phyloP scores from a whole-genome alignment of 257 asterid species.

The Scutellaria galericulata region DNA sequence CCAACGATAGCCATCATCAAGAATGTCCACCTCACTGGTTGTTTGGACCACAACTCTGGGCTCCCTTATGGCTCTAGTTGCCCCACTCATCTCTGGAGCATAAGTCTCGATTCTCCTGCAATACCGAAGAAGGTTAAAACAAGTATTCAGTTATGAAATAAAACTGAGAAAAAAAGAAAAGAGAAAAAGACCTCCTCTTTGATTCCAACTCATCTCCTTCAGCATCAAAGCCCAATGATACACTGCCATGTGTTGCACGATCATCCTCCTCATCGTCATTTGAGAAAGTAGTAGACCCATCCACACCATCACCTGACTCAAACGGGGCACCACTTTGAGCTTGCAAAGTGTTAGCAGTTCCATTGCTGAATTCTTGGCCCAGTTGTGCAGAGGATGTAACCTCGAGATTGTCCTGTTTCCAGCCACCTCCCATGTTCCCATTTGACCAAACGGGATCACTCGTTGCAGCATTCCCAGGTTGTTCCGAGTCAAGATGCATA shows the following conservation, averaged over 20 bases:
- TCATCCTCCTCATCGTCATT: conserved; percentile 74
- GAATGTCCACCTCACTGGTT: conserved; percentile 87
- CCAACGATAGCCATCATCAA: conserved; percentile 96
- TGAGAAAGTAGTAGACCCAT: conserved; percentile 62
- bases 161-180: conserved; percentile 28
- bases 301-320: conserved; percentile 61
- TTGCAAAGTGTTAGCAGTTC: conserved; percentile 42
- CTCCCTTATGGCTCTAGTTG: conserved; percentile 75
- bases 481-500: conserved; percentile 59
- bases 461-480: conserved; percentile 37
- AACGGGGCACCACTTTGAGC: conserved; percentile 48
- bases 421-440: conserved; percentile 43
- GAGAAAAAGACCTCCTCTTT: conserved; percentile 69
- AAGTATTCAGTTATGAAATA: not conserved
- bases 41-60: conserved; percentile 95
- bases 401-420: conserved; percentile 62
- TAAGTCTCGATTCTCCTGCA: conserved; percentile 60
- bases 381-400: conserved; percentile 41
- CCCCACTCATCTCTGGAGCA: conserved; percentile 53
- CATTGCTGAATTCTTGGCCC: conserved; percentile 54
- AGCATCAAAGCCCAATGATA: conserved; percentile 66
- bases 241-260: conserved; percentile 65
- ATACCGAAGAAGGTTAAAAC: conserved; percentile 15
- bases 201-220: conserved; percentile 88
- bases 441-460: conserved; percentile 54